Conservation (phyloP, 1,139 yeast species). For the Fermentozyma sake region DNA sequence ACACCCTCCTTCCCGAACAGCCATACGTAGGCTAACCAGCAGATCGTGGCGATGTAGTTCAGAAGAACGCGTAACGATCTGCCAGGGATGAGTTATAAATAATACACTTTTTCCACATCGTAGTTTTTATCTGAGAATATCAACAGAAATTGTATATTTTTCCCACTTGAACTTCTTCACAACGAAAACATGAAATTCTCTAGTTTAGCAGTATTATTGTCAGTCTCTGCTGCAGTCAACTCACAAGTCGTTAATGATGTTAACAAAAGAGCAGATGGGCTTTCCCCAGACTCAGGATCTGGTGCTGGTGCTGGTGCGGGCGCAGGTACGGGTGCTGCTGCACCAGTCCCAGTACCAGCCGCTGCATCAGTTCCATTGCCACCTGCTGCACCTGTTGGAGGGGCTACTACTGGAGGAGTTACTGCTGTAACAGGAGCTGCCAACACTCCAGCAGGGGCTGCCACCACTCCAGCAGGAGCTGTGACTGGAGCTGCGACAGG, state of each 20-base stretch:
- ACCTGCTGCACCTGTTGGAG: slow-evolving; percentile 6
- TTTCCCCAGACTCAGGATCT: slow-evolving; percentile 10
- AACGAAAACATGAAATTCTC: slow-evolving; percentile 12
- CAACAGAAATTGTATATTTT: no score
- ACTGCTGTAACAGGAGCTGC: slow-evolving; percentile 6
- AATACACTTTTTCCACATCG: no score
- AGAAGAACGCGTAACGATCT: neutral
- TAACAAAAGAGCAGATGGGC: slow-evolving; percentile 6
- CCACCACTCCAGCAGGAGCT: slow-evolving; percentile 28
- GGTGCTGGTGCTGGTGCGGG: slow-evolving; percentile 18
- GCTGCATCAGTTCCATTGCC: slow-evolving; percentile 4
- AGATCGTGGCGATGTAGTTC: neutral
- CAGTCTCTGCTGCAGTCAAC: slow-evolving; percentile 11
- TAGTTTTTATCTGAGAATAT: no score
- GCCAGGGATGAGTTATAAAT: neutral
- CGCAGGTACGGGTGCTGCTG: slow-evolving; percentile 19
- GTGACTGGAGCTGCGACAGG: slow-evolving; percentile 15
- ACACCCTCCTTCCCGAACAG: no score
- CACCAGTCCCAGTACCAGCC: slow-evolving; percentile 27
- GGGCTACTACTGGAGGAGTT: slow-evolving; percentile 5
- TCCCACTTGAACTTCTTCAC: neutral
- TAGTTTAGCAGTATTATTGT: slow-evolving; percentile 10
- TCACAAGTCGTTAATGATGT: slow-evolving; percentile 9
- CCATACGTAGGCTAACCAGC: slow-evolving; percentile 1
- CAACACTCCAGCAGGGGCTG: slow-evolving; percentile 7